Conservation (phyloP, 106 monocot species). For the Acanthochlamys bracteata region DNA sequence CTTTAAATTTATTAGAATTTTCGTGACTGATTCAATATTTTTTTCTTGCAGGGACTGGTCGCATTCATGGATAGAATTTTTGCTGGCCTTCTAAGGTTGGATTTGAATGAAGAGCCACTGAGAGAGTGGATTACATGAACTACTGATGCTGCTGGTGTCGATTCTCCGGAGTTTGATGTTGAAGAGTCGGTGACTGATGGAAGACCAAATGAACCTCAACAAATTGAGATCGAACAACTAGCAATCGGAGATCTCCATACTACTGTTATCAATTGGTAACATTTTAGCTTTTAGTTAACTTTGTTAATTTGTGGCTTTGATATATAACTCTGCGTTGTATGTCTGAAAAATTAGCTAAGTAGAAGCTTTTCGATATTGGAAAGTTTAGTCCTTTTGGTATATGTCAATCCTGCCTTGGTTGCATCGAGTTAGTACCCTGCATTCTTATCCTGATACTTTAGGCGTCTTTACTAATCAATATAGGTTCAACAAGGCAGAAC, state of each 20-base stretch:
- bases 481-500: too few species aligned
- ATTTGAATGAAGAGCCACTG: constrained; percentile 88
- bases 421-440: too few species aligned
- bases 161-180: constrained; percentile 15
- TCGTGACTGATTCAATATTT: not conserved
- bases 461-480: too few species aligned
- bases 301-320: not conserved
- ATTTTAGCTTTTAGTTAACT: not conserved
- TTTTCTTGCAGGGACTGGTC: constrained; percentile 53
- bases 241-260: not conserved
- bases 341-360: too few species aligned
- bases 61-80: constrained; percentile 90
- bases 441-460: too few species aligned
- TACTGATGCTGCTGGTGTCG: constrained; percentile 57
- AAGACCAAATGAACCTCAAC: constrained; percentile 48
- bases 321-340: too few species aligned
- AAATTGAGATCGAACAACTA: constrained; percentile 77
- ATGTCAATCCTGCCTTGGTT: too few species aligned
- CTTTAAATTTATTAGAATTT: not conserved
- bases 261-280: not conserved
- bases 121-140: constrained; percentile 77
- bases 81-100: constrained; percentile 81
- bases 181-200: constrained; percentile 18
- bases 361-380: too few species aligned
- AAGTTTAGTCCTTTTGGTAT: too few species aligned